Evolutionary conservation across 2,329 filamentous ascomycete genomes (phyloP), one percentile per base, ranked within the genome.

Genomic region (Stemphylium vesicarium): DNA sequence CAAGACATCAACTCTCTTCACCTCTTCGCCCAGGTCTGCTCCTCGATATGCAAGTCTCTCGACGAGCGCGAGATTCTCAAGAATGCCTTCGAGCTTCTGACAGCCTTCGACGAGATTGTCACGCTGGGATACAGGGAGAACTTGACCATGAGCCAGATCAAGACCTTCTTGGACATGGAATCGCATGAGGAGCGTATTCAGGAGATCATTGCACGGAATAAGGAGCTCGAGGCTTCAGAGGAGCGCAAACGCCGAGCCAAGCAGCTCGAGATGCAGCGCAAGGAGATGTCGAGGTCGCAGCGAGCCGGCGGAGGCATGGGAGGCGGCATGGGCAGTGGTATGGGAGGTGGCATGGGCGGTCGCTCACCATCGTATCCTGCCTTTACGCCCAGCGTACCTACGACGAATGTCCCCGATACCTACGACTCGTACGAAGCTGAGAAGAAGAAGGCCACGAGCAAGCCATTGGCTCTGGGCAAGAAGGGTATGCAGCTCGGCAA

Each of bases 401-500:
- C 91, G 40, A 85, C 87, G 53, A 66, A 63, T 15, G 85, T 89
- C 61, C 83, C 88, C 49, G 91, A 95, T 71, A 91, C 90, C 6
- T 96, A 96, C 79, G 93, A 98, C 77, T 89, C 87, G 31, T 99
- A 99, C 76, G 93, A 96, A 77, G 92, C 93, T 1, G 95, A 96
- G 78, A 98, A 97, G 86, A 97, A 96, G 81, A 96, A 96, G 80
- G 81, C 88, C 79, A 81, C 88, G 1, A 89, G 86, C 72, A 86
- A 87, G 79, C 96, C 95, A 85, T 74, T 85, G 70, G 85, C 90
- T 45, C 85, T 88, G 56, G 92, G 96, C 79, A 92, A 92, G 69
- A 99, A 99, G 82, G 95, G 95, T 65, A 99, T 99, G 96, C 94
- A 98, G 78, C 83, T 99, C 53, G 95, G 95, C 78, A 98, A 98